phyloP scores from a whole-genome alignment of 305 asterid species.

The Solanum chacoense region DNA sequence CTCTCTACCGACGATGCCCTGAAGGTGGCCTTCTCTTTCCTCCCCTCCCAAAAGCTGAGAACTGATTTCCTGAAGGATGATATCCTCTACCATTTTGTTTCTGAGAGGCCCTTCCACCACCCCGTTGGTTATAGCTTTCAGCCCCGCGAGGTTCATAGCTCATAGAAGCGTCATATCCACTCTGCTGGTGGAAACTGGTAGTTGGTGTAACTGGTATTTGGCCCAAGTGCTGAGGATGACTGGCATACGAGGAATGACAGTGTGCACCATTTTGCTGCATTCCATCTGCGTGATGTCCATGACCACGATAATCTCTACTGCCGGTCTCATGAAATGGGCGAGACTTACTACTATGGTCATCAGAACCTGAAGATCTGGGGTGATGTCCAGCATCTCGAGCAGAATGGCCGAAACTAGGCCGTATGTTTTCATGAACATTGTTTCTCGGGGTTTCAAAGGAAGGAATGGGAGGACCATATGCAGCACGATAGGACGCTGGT shows the following conservation, averaged over 20 bases:
- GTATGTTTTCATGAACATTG: conserved; percentile 24
- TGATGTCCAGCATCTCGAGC: conserved; percentile 14
- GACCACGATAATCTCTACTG: background rate
- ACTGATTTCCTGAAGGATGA: conserved; percentile 46
- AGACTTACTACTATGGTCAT: conserved; percentile 7
- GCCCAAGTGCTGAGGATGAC: conserved; percentile 23
- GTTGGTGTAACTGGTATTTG: conserved; percentile 28
- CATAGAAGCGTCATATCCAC: conserved; percentile 24
- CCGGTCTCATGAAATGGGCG: background rate
- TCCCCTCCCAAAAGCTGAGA: conserved; percentile 50
- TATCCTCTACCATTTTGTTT: conserved; percentile 40
- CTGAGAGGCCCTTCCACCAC: conserved; percentile 23
- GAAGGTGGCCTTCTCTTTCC: conserved; percentile 48
- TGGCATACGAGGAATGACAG: conserved; percentile 8
- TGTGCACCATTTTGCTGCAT: conserved; percentile 4
- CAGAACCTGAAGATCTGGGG: conserved; percentile 19
- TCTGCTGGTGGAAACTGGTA: conserved; percentile 26
- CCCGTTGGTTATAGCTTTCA: conserved; percentile 17
- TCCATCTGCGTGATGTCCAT: background rate
- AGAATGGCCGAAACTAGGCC: conserved; percentile 26
- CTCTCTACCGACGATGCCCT: conserved; percentile 32
- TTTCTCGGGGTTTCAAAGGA: conserved; percentile 25
- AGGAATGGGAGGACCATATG: conserved; percentile 18
- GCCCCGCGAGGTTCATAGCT: conserved; percentile 22
- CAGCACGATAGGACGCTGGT: conserved; percentile 25